Conservation (phyloP, 257 asterid genomes). For the Solanum tarapatanum region DNA sequence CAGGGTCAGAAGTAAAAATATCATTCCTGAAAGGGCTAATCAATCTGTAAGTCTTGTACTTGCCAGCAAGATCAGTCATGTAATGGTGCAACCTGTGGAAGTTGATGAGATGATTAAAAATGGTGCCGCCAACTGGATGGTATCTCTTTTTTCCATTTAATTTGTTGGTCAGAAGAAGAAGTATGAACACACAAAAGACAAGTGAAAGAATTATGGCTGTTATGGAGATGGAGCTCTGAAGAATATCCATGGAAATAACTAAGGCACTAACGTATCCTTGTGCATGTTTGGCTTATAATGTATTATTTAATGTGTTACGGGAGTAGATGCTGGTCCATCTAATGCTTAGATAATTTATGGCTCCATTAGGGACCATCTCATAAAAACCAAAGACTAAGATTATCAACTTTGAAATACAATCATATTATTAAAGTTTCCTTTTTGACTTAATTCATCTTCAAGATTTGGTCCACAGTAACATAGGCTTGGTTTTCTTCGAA, state of each 20-base stretch:
- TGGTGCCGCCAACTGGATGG: constrained; percentile 63
- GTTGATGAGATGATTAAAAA: constrained; percentile 38
- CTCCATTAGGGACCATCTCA: neutral
- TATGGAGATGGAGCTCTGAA: neutral
- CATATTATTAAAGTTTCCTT: neutral
- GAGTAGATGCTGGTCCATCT: neutral
- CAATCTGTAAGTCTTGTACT: constrained; percentile 46
- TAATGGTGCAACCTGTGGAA: constrained; percentile 51
- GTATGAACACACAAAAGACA: constrained; percentile 2
- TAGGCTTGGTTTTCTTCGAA: neutral
- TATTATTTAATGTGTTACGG: neutral
- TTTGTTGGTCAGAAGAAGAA: constrained; percentile 7
- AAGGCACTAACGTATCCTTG: neutral
- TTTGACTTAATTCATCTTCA: neutral
- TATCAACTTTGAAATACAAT: neutral
- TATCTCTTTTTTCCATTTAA: constrained; percentile 20
- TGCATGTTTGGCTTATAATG: neutral
- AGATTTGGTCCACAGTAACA: neutral
- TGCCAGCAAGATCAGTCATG: constrained; percentile 52
- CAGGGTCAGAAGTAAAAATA: constrained; percentile 49
- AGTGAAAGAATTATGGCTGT: constrained; percentile 11
- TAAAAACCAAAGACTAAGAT: neutral
- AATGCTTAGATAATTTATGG: neutral
- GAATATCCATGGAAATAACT: constrained; percentile 3
- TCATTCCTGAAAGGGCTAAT: constrained; percentile 37